Base-by-base conservation (phyloP, 2,329 filamentous ascomycete genomes). In the Neoarthrinium moseri region DNA sequence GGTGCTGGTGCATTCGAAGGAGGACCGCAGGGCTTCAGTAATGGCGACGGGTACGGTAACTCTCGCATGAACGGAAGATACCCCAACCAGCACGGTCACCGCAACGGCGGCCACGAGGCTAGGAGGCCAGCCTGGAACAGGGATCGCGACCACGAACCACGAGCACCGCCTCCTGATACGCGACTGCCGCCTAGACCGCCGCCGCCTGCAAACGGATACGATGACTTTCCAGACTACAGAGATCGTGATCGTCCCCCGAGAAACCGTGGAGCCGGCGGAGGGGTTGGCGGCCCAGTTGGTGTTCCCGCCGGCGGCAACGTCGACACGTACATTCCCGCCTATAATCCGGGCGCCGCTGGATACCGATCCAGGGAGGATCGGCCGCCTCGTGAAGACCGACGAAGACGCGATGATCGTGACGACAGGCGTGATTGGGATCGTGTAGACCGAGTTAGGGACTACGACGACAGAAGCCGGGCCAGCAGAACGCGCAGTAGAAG, bases 1-100 rank as follows among this genome's bases (percentile, higher is more conserved):
- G 92, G 92, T 12, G 83, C 90, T 58, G 83, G 82, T n/a, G 73
- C 75, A 2, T 64, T 68, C 34, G 70, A 71, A 44, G 72, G 74
- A 7, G 72, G 74, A 7, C 74, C 75, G 8, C 74, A 77, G 29
- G 71, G 75, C 2, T 77, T 81, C 60, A 72, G 74, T 50, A 73
- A 70, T 49, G 70, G 69, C 18, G 78, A 81, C 42, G 71, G 70
- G 8, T 80, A 74, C 49, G 71, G 70, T 6, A 78, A 77, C 49
- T 74, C 40, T 5, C 37, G 39, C 27, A 34, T 29, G 32, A 37
- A 72, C 5, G 64, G 68, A 18, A 68, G 76, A 22, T 73, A 73
- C 44, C 68, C 69, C 5, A 53, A 55, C 24, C 65, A 65, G 32
- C 59, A 59, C 49, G 69, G 39, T 50, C 56, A 53, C 46, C 52